Base-by-base conservation (phyloP, 2,329 filamentous ascomycete species). In the Colletotrichum tabaci region DNA sequence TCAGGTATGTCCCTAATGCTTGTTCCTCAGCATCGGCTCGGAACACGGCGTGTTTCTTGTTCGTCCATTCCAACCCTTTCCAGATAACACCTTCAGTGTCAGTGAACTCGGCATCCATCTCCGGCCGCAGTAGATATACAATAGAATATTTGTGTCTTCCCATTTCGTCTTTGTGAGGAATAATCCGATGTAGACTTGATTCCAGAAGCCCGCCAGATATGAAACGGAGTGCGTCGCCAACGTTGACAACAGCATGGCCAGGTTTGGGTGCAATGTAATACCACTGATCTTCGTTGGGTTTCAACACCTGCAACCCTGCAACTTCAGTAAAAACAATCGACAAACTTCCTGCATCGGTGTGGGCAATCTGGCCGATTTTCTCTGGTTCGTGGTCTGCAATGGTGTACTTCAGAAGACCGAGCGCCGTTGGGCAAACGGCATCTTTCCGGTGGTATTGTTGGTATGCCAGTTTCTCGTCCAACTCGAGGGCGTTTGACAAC, bases 311-410 rank as follows among this genome's bases (percentile, higher is more conserved):
- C 40, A 76, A 35, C 1, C 75, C 75, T 6, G 66, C 71, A 4
- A 70, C 72, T 50, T 74, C 64, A 3, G 75, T 73, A 49, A 76
- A 76, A 38, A 76, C 71, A n/a, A 76, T 71, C 23, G 75, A 74
- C 35, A 76, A 40, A 12, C 68, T 74, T 15, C 75, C 75, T 52
- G 74, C 74, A 40, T 76, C 75, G 0, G 75, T 75, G 52, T 76
- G 75, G 58, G 73, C 74, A 67, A 66, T 66, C 35, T 66, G 64
- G 5, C 64, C 64, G 3, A 66, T 46, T 44, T 66, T 66, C 4
- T 66, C 64, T 2, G 44, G 56, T 18, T 66, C 64, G 0, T 52
- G 21, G n/a, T 66, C 64, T 2, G 55, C 64, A 42, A 66, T 55
- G 7, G 64, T 66, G 38, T 66, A 66, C 21, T 66, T 66, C 10